Evolutionary conservation across 768 basidiomycete genomes (phyloP), one percentile per base, ranked within the genome.

Genomic region (Agaricus blazei): DNA sequence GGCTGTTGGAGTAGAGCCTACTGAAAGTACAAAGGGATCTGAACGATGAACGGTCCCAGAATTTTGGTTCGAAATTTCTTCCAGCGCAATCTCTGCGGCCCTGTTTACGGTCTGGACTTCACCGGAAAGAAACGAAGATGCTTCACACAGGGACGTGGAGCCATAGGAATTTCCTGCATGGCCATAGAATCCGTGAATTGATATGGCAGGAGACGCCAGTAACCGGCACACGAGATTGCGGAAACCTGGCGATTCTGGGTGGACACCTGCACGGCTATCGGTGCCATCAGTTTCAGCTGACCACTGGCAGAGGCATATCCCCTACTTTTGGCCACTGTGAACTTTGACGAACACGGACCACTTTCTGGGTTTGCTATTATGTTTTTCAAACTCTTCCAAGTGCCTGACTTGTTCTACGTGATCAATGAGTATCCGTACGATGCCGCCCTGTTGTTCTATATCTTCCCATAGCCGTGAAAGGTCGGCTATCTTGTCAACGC

Each of bases 1-100:
- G 0, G 91, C 92, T 2, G 91, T 85, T 1, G 92, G 92, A 2
- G 92, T 93, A n/a, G 90, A 87, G 23, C 92, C 91, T 1, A 93
- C 85, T 2, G 88, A 87, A 36, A 94, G 70, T 1, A 90, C 78
- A 61, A 88, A 92, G 4, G 80, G 76, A 37, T 72, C 68, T 5
- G 72, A 70, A 51, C 75, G 68, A 40, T 65, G 55, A 4, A 56
- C 48, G n/a, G 59, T 64, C 38, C 69, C 65, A 11, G 70, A 63
- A 12, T 72, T 70, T 37, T 34, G 34, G 2, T 64, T 63, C 8
- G 71, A 65, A 29, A 85, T 69, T 48, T 80, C 67, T 38, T 75
- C 72, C 29, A 85, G 64, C 0, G 81, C 83, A 48, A 80, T 70
- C 27, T 70, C 72, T 0, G 90, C 87, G 2, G 86, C 85, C 9